Conservation (phyloP, 2,329 filamentous ascomycete species). For the Microthyrium microscopicum region DNA sequence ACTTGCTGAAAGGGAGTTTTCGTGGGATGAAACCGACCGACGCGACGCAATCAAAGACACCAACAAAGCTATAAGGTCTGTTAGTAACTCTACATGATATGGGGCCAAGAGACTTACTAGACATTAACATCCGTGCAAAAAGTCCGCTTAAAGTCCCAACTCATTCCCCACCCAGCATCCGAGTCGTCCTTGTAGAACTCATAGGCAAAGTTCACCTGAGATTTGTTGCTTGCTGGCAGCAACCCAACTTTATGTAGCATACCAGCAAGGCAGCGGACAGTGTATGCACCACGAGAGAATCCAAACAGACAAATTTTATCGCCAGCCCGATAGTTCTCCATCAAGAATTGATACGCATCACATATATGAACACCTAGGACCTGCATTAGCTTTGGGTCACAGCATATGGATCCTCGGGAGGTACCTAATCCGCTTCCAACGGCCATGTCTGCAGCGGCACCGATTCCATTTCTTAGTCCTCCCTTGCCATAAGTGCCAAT, state of each 20-base stretch:
- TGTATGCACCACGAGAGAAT: conserved; percentile 24
- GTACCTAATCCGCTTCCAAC: conserved; percentile 19
- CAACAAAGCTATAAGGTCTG: no score
- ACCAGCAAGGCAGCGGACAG: conserved; percentile 24
- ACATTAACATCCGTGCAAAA: conserved; percentile 28
- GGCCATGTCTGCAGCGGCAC: conserved; percentile 26
- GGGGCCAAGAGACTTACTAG: no score
- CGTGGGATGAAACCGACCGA: conserved; percentile 26
- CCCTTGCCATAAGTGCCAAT: conserved; percentile 28
- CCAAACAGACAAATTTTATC: conserved; percentile 24
- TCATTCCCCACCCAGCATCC: conserved; percentile 23
- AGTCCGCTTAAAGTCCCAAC: conserved; percentile 26
- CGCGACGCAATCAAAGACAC: conserved; percentile 26
- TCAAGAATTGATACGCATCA: conserved; percentile 24
- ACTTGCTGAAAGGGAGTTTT: conserved; percentile 22
- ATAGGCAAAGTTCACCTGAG: conserved; percentile 27
- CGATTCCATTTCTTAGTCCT: conserved; percentile 23
- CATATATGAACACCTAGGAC: conserved; percentile 24
- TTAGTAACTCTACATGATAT: no score
- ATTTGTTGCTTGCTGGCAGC: conserved; percentile 17
- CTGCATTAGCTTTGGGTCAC: not conserved
- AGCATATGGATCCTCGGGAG: not conserved
- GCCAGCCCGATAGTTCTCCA: conserved; percentile 21
- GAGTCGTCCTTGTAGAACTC: conserved; percentile 27
- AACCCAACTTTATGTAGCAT: conserved; percentile 28